Percentiles rank a stretch among this genome's conserved stretches.
Conservation (phyloP, 352 stramenopile genomes). For the Phytopythium oedochilum region DNA sequence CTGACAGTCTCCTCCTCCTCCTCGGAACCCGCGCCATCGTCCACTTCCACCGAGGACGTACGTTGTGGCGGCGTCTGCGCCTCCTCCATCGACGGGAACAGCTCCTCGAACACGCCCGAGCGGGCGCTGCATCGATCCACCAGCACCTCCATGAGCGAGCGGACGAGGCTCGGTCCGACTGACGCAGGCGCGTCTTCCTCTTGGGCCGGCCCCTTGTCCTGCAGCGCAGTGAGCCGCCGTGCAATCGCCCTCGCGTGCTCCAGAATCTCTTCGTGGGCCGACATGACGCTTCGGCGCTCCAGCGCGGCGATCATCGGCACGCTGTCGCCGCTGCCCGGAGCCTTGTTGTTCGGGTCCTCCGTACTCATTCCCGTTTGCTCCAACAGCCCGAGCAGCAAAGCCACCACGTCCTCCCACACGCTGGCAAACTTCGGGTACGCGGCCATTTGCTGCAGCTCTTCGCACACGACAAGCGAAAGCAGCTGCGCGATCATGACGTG, state of each 20-base stretch:
- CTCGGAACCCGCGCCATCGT: slow-evolving; percentile 15
- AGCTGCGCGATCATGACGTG: slow-evolving; percentile 60
- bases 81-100: slow-evolving; percentile 57
- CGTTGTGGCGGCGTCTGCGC: slow-evolving; percentile 11
- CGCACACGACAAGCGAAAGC: slow-evolving; percentile 54
- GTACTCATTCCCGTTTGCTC: slow-evolving; percentile 33
- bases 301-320: slow-evolving; percentile 48
- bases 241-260: slow-evolving; percentile 63
- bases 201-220: slow-evolving; percentile 10
- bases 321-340: slow-evolving; percentile 17
- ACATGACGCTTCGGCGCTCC: slow-evolving; percentile 56
- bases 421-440: slow-evolving; percentile 28
- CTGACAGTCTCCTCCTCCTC: neutral
- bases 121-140: slow-evolving; percentile 51
- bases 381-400: slow-evolving; percentile 49
- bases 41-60: slow-evolving; percentile 9
- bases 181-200: neutral
- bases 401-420: slow-evolving; percentile 53
- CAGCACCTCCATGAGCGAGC: slow-evolving; percentile 45
- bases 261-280: slow-evolving; percentile 68
- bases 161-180: neutral
- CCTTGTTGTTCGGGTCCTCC: slow-evolving; percentile 12
- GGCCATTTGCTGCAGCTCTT: slow-evolving; percentile 48
- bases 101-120: slow-evolving; percentile 35
- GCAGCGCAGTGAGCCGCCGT: slow-evolving; percentile 38